Percentiles rank a stretch among this genome's conserved stretches.
Conservation (phyloP, 2,329 filamentous ascomycete species). For the Xylaria sp. region DNA sequence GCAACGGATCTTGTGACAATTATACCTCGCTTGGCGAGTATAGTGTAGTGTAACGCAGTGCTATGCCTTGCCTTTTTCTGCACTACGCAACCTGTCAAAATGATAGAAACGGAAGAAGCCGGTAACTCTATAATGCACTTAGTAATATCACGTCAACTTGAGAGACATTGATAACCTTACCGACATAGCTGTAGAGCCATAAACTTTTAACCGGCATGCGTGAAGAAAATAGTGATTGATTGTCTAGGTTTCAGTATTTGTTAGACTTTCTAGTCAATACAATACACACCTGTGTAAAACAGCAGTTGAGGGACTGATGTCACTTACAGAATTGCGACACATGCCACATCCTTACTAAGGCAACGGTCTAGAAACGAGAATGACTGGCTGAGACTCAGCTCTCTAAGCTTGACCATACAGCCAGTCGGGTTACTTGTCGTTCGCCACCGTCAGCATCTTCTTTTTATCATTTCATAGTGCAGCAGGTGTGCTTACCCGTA, state of each 20-base stretch:
- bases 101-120: slow-evolving; percentile 1
- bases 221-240: neutral
- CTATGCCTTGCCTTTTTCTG: neutral
- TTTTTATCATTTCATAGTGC: neutral
- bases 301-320: neutral
- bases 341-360: neutral
- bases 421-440: neutral
- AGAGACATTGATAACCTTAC: no score
- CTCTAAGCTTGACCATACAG: neutral
- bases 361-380: neutral
- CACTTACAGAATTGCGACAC: neutral
- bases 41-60: neutral
- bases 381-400: slow-evolving; percentile 7
- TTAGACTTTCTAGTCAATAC: neutral
- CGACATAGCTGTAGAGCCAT: neutral
- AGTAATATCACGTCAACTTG: neutral
- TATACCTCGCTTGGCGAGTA: neutral
- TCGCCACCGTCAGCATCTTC: neutral
- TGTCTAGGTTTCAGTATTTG: neutral
- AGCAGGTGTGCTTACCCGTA: neutral
- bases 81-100: neutral
- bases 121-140: neutral
- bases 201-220: neutral
- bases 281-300: neutral
- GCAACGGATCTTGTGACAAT: slow-evolving; percentile 15